Evolutionary conservation across 345 rosid genomes (phyloP).

Genomic region (Bruguiera sexangula): DNA sequence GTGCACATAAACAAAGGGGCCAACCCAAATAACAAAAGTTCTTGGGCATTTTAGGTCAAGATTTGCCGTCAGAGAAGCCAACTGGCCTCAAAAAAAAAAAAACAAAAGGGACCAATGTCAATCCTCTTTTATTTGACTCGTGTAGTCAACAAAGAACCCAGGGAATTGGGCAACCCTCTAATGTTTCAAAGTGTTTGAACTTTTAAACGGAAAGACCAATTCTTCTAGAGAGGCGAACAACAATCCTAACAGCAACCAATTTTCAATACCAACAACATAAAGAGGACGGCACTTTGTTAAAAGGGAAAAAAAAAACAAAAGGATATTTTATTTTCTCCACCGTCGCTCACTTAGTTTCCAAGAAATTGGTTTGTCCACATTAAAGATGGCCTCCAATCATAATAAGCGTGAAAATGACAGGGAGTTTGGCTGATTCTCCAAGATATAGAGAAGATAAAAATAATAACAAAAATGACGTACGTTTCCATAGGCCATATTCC

Average conservation of each 20-base stretch:
- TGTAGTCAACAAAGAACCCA: slow-evolving; percentile 3
- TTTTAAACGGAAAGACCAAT: slow-evolving; percentile 12
- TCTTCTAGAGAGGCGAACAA: slow-evolving; percentile 12
- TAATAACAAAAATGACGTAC: slow-evolving; percentile 1
- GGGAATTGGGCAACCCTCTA: slow-evolving; percentile 7
- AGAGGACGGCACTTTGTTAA: slow-evolving; percentile 10
- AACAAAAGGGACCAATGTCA: slow-evolving; percentile 13
- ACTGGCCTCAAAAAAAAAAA: slow-evolving; percentile 6
- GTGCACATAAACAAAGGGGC: not conserved
- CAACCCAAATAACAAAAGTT: not conserved
- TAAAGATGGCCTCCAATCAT: not conserved
- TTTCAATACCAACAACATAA: not conserved
- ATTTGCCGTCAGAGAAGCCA: slow-evolving; percentile 10
- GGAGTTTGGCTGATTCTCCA: slow-evolving; percentile 8
- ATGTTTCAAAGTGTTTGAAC: not conserved
- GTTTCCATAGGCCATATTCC: not conserved
- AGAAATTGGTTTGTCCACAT: slow-evolving; percentile 13
- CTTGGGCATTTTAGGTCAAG: slow-evolving; percentile 24
- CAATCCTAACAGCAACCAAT: slow-evolving; percentile 7
- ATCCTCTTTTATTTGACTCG: slow-evolving; percentile 18
- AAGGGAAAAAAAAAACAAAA: not conserved
- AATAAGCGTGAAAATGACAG: not conserved
- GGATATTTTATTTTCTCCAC: not conserved
- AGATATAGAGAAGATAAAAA: not conserved
- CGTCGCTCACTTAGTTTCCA: not conserved